Evolutionary conservation across 805 yeast species (phyloP), one percentile per base, ranked within the genome.

Genomic region (Candida vaughaniae): DNA sequence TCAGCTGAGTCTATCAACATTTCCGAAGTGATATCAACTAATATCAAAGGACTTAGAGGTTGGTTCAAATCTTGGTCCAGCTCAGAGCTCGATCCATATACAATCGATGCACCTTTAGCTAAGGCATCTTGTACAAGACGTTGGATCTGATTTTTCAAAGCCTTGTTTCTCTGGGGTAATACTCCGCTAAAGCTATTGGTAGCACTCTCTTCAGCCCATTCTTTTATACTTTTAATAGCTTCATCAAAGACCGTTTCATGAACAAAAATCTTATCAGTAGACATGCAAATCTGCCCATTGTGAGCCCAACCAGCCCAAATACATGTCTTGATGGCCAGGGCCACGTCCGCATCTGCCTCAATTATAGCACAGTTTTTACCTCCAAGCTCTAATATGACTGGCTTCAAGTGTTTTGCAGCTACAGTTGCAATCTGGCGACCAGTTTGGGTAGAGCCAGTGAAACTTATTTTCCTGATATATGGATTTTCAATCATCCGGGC

Each of bases 221-320:
- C 39, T 11, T 33, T 30, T 22, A 69, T 17, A 8, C 40, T 31
- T 2, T 31, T 42, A 14, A 55, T 33, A 19, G 60, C 55, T 25
- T 59, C 48, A 4, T 62, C 60, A 36, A 66, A 69, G 1, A 62
- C 48, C 0, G 43, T 19, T 28, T 62, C 68, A 27, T 68, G 63
- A 22, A 71, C 50, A 35, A 42, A 68, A 1, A 67, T 51, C 6
- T 52, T 47, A 33, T 71, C 76, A 1, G 71, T 60, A 35, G 66
- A 57, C 76, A 71, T 72, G 47, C 78, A 73, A 16, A 72, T 60
- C 38, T 72, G 77, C 9, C 76, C 77, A 43, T 60, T 65, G 44
- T 72, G 69, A 33, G 58, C 48, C 72, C 71, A 69, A 7, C 65
- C 49, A 17, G 63, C 51, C 59, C 60, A 56, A 6, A 67, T 28